phyloP scores from a whole-genome alignment of 768 basidiomycete species.

The Collybia mongolica region DNA sequence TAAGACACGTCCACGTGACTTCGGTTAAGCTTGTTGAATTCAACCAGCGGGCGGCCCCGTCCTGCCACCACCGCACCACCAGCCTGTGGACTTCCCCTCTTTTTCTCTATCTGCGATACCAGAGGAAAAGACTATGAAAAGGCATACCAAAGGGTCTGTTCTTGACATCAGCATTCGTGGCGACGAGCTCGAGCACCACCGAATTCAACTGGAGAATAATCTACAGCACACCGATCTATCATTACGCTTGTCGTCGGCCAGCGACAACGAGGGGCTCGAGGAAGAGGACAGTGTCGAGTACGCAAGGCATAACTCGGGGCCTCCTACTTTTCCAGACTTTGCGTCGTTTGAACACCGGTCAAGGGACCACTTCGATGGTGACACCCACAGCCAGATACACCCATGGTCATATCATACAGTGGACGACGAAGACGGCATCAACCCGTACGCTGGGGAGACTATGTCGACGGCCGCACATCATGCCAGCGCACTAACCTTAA shows the following conservation, averaged over 20 bases:
- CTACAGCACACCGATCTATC: conserved; percentile 73
- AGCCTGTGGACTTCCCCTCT: too few relatives aligned
- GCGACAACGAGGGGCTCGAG: conserved; percentile 35
- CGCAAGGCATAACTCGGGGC: conserved; percentile 66
- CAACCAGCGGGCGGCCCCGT: too few relatives aligned
- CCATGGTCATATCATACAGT: conserved; percentile 54
- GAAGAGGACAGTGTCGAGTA: conserved; percentile 63
- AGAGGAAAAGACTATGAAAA: conserved; percentile 26
- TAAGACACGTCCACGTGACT: background rate
- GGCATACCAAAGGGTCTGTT: conserved; percentile 31
- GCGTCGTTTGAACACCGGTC: conserved; percentile 61
- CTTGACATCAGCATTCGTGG: conserved; percentile 54
- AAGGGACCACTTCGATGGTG: conserved; percentile 54
- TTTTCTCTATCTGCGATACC: too few relatives aligned
- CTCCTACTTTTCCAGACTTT: conserved; percentile 53
- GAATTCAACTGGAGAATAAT: conserved; percentile 78
- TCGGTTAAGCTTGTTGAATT: too few relatives aligned
- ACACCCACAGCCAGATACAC: conserved; percentile 45
- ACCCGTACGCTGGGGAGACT: conserved; percentile 68
- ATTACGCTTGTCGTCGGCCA: conserved; percentile 60
- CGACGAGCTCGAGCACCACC: conserved; percentile 73
- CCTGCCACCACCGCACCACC: too few relatives aligned
- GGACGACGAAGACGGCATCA: conserved; percentile 66
- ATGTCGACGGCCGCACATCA: conserved; percentile 88
- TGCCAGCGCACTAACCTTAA: conserved; percentile 84